Percentiles rank a stretch among this genome's conserved stretches.
Evolutionary conservation across 2,329 filamentous ascomycete species (phyloP).

Genomic region (Aspergillus sp.): DNA sequence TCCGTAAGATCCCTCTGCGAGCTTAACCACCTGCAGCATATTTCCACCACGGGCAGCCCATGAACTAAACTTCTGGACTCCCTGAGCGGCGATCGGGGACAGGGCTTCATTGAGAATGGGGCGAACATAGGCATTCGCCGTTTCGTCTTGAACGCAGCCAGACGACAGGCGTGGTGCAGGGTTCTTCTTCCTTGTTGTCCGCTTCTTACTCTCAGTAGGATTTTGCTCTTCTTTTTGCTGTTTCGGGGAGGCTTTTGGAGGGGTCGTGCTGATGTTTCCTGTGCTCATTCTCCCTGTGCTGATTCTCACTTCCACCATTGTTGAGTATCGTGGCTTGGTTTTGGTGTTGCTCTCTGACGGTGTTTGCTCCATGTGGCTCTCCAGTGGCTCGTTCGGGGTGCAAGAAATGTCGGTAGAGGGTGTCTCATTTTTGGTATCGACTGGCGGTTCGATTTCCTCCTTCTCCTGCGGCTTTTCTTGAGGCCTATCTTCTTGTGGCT

Average conservation of each 20-base stretch:
- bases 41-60: constrained; percentile 36
- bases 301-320: constrained; percentile 26
- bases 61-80: constrained; percentile 33
- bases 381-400: neutral
- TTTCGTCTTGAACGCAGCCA: constrained; percentile 28
- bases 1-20: constrained; percentile 63
- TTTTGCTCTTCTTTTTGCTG: neutral
- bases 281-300: neutral
- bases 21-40: constrained; percentile 50
- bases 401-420: neutral
- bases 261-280: neutral
- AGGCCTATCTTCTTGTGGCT: neutral
- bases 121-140: constrained; percentile 30
- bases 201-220: constrained; percentile 2
- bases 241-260: neutral
- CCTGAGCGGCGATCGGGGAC: constrained; percentile 29
- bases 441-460: neutral
- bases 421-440: neutral
- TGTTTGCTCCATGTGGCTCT: constrained; percentile 2
- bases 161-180: constrained; percentile 22
- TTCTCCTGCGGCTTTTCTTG: neutral
- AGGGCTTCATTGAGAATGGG: constrained; percentile 34
- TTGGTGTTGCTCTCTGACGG: neutral
- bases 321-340: constrained; percentile 11
- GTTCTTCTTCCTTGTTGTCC: constrained; percentile 14